Evolutionary conservation across 2,329 filamentous ascomycete species (phyloP).

Genomic region (Dothideomycetidae sp.): DNA sequence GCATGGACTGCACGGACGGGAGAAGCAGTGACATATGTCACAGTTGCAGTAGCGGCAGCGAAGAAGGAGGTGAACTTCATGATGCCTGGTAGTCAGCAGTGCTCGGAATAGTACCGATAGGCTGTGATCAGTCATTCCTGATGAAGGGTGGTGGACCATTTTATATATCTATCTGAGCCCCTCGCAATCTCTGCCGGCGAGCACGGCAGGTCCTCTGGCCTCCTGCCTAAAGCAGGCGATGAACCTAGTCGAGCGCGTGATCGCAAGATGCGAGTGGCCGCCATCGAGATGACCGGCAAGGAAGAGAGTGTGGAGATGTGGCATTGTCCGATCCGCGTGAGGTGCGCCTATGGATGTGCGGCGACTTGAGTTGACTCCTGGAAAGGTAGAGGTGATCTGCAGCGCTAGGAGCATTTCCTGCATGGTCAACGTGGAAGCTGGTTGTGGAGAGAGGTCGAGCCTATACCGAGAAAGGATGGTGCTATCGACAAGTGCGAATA

Average conservation of each 20-base stretch:
- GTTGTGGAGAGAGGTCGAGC: not conserved
- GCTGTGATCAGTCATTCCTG: not conserved
- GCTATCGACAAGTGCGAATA: not conserved
- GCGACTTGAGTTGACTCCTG: not conserved
- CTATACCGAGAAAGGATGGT: not conserved
- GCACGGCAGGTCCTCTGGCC: no score
- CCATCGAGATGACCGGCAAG: not conserved
- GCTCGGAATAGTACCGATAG: not conserved
- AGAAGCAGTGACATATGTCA: slow-evolving; percentile 9
- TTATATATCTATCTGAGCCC: no score
- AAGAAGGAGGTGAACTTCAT: slow-evolving; percentile 16
- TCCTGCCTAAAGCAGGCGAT: not conserved
- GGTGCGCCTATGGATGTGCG: not conserved
- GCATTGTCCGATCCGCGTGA: not conserved
- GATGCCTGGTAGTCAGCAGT: slow-evolving; percentile 3
- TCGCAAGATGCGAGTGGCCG: not conserved
- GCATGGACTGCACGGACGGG: slow-evolving; percentile 15
- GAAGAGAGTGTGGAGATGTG: no score
- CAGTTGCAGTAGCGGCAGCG: slow-evolving; percentile 11
- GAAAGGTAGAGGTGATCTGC: not conserved
- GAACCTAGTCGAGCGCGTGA: not conserved
- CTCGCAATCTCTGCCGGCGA: no score
- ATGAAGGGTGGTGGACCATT: not conserved
- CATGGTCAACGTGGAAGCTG: not conserved
- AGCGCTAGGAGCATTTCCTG: not conserved